A percentile compares a stretch with the other conserved stretches of the same genome.
These are phyloP conservation scores for Peniophora sp. DNA, from an alignment of 1,284 basidiomycete genomes.

Conservation along the genomic window DNA sequence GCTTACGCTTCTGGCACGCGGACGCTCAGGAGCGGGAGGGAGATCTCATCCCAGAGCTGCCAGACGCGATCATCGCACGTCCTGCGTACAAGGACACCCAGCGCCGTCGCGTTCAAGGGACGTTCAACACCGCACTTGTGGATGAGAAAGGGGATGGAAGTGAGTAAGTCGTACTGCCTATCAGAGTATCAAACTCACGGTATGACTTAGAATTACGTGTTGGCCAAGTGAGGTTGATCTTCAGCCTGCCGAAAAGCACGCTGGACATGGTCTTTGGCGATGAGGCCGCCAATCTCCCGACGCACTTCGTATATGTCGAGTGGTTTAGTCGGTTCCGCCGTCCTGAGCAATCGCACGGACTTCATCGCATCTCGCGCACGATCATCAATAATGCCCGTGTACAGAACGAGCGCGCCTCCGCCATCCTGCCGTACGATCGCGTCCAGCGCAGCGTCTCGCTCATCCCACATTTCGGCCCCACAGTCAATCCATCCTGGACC, in stretches of 20 bases:
- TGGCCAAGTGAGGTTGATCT: conserved; percentile 14
- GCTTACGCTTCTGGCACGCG: conserved; percentile 13
- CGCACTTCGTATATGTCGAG: conserved; percentile 17
- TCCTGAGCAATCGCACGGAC: conserved; percentile 10
- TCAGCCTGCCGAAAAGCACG: conserved; percentile 5
- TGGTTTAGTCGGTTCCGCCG: conserved; percentile 17
- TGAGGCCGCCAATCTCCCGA: background rate
- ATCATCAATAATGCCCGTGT: background rate
- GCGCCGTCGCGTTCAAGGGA: background rate
- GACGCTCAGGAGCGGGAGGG: background rate
- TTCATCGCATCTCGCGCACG: conserved; percentile 16
- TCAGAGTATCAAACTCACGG: background rate
- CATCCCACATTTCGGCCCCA: conserved; percentile 4
- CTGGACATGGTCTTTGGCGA: background rate
- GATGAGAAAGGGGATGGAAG: background rate
- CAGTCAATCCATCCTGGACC: conserved; percentile 16
- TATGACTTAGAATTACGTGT: conserved; percentile 14
- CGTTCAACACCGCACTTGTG: background rate
- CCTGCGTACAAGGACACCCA: conserved; percentile 10
- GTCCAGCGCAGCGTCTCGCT: conserved; percentile 22
- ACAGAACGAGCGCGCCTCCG: conserved; percentile 9
- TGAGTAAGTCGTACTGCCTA: background rate
- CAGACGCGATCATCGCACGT: conserved; percentile 18
- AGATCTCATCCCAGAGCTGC: background rate
- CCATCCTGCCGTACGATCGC: conserved; percentile 15